Base-by-base conservation (phyloP, 129 eudicot species). In the Tanacetum coccineum region DNA sequence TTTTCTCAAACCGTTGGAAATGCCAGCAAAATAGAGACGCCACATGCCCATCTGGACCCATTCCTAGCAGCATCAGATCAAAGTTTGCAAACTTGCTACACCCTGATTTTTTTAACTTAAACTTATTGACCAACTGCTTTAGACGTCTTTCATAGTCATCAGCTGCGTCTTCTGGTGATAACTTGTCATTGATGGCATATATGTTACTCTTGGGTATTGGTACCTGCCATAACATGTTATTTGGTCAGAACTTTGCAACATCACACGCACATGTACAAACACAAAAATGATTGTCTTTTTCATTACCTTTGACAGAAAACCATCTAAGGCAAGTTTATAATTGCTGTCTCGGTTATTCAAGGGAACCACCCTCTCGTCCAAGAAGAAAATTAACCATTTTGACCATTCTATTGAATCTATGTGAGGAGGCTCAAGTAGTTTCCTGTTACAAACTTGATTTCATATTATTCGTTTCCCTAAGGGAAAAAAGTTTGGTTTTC, bases 1-100 rank as follows among this genome's bases (percentile, higher is more conserved):
- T 50, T 64, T 77, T 80, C 69, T 91, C 97, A 25, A 80, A 68
- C n/a, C 81, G 75, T 6, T 82, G 87, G 42, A 64, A 75, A 55
- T 77, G 95, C 69, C 77, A 74, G 47, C 91, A 87, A 74, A 90
- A 90, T 1, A 90, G 77, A 55, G 97, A 90, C 8, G 97, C 97
- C 9, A 87, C 95, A 13, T 90, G 95, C 11, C 97, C 95, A 13
- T 82, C 92, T 28, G 97, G 97, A 9, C 97, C 95, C 97, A 87
- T 83, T 9, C 97, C 97, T 26, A 87, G 80, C 8, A 91, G 75
- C 81, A 80, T 79, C 17, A 87, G 86, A 67, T 87, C 95, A 67
- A 87, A 84, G 80, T 80, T 87, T 10, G 91, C 85, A 65, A 82
- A 82, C 42, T 82, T 81, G 7, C 71, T 81, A 9, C 15, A 32